Base-by-base conservation (phyloP, 768 basidiomycete species). In the Lactifluus volemus region DNA sequence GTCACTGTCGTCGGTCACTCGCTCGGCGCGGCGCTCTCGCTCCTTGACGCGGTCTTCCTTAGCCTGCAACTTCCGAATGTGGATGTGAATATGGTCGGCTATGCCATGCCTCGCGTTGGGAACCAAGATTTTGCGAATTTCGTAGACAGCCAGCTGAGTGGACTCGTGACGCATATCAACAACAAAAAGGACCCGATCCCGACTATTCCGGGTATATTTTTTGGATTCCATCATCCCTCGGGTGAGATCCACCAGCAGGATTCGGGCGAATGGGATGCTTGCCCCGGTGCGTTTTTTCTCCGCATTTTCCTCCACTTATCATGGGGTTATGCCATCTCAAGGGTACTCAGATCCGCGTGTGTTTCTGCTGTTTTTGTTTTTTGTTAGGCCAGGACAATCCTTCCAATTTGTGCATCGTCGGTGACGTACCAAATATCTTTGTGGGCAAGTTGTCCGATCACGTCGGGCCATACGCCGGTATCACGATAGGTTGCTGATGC, bases 341-440 rank as follows among this genome's bases (percentile, higher is more conserved):
- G 1, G 9, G 32, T 5, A 34, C 39, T 60, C n/a, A 32, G 54
- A 8, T n/a, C 11, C 6, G 21, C 21, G 4, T 47, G 21, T 47
- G 10, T 41, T 21, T 10, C 10, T 10, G 4, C 10, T n/a, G 3
- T 25, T 25, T 25, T 9, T 15, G 10, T 34, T 6, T 10, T 54
- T 38, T 38, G 38, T 38, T 53, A 82, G 82, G 85, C 4, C 79
- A 85, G 59, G 86, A 88, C 62, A 87, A 88, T 67, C 66, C 76
- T 5, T 81, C 76, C 61, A 63, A 49, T 3, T 68, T 76, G 59
- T 87, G 85, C 70, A 75, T 68, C 8, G 76, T 76, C 19, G 84
- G 83, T 1, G 79, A 79, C 55, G 83, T 84, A 4, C 66, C 75
- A 0, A 77, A 76, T 32, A 73, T 88, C 57, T 77, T 82, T 25